Conservation (phyloP, 495 filamentous ascomycete genomes). For the Lophiotrema nucula region DNA sequence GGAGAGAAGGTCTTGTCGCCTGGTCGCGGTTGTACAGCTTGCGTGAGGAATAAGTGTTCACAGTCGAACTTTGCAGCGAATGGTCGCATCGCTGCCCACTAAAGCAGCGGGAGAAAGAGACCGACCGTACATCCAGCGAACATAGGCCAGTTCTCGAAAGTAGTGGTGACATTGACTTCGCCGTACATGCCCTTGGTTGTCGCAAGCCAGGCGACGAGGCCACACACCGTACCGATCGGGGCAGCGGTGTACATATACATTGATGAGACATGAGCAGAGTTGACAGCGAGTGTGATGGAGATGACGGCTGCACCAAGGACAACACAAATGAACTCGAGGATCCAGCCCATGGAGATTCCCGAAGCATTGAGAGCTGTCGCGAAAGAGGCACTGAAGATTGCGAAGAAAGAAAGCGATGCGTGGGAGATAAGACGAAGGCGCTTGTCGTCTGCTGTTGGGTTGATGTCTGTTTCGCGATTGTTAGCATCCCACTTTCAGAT, state of each 20-base stretch:
- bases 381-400: neutral
- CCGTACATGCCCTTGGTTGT: constrained; percentile 21
- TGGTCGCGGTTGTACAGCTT: neutral
- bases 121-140: neutral
- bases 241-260: constrained; percentile 51
- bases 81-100: neutral
- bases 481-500: too few species aligned
- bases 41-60: neutral
- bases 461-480: neutral
- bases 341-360: neutral
- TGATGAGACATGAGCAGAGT: constrained; percentile 50
- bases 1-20: neutral
- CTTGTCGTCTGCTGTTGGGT: neutral
- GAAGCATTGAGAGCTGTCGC: neutral
- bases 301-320: constrained; percentile 36
- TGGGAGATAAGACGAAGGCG: neutral
- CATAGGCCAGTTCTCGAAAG: neutral
- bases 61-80: neutral
- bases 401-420: neutral
- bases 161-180: neutral
- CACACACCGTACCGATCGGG: constrained; percentile 44
- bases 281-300: constrained; percentile 40
- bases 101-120: neutral
- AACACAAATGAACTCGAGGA: neutral
- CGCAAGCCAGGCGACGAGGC: constrained; percentile 49